phyloP scores from a whole-genome alignment of 768 basidiomycete species.

The Serendipita indica region DNA sequence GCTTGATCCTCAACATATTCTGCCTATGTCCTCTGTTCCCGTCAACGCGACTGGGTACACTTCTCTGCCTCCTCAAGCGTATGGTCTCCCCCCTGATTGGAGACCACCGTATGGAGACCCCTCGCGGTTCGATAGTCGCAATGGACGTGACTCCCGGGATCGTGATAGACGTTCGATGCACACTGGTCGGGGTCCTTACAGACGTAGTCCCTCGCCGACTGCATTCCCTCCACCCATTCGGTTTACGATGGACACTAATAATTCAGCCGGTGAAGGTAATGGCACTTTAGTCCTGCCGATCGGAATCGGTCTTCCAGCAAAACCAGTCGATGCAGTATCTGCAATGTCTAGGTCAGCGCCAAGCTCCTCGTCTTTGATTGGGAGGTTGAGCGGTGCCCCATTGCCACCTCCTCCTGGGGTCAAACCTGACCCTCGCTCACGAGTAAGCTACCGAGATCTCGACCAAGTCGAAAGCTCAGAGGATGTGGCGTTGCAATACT shows the following conservation, averaged over 20 bases:
- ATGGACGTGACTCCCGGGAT: conserved; percentile 24
- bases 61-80: conserved; percentile 70
- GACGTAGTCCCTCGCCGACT: conserved; percentile 20
- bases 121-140: conserved; percentile 18
- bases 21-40: conserved; percentile 71
- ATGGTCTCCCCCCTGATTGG: conserved; percentile 42
- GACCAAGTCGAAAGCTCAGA: conserved; percentile 49
- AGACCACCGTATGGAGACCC: conserved; percentile 12
- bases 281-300: conserved; percentile 42
- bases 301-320: conserved; percentile 64
- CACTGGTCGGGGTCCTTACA: conserved; percentile 16
- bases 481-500: conserved; percentile 8
- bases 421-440: conserved; percentile 84
- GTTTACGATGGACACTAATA: conserved; percentile 41
- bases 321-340: conserved; percentile 37
- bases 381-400: conserved; percentile 24
- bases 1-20: conserved; percentile 86
- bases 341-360: conserved; percentile 34
- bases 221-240: conserved; percentile 23
- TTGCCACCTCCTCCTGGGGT: conserved; percentile 78
- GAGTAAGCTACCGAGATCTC: conserved; percentile 92
- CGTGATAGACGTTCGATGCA: conserved; percentile 20
- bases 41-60: conserved; percentile 49
- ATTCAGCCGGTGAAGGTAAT: conserved; percentile 25
- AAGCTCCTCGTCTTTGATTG: conserved; percentile 14